Evolutionary conservation across 768 basidiomycete species (phyloP), one percentile per base, ranked within the genome.

Genomic region (Suillus cothurnatus): DNA sequence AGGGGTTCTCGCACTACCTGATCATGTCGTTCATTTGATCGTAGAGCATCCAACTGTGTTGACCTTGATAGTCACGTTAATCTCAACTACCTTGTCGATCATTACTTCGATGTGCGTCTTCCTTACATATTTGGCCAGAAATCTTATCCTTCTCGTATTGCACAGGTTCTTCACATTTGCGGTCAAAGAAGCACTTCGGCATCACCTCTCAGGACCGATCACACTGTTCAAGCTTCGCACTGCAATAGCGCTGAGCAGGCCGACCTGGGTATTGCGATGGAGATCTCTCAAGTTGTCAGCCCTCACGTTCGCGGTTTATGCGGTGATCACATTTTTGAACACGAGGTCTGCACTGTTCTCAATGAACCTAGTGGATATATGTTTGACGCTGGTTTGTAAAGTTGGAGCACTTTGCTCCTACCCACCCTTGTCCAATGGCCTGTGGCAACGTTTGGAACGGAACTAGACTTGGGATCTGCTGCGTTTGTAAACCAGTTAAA

Each of bases 331-430:
- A 41, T 41, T 59, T 41, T 28, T 59, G 28, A 28, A 31, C 19
- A 17, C 58, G 19, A 59, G 58, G 58, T 41, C 11, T 14, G 58
- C 58, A 14, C 7, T 12, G 21, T 28, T 41, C 19, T 21, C 26
- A n/a, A 31, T 59, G 39, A 59, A 28, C 6, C 19, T 19, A 41
- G 12, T 6, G 12, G 26, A 39, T 9, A 26, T 39, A 26, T 41
- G 21, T 34, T 28, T 41, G 39, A 59, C 19, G 12, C 26, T 14
- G 6, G 12, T 59, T 21, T 19, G 2, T 41, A 41, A 19, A 59
- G 58, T 59, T 59, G 58, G 58, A 59, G 39, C 39, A 59, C 58
- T 39, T 59, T 59, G 12, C 38, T 41, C 39, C 39, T 59, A 11
- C 58, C 58, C 39, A 59, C 39, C 19, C 28, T 14, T 41, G 26